Base-by-base conservation (phyloP, 2,329 filamentous ascomycete genomes). In the Aspergillus pseudotamarii region DNA sequence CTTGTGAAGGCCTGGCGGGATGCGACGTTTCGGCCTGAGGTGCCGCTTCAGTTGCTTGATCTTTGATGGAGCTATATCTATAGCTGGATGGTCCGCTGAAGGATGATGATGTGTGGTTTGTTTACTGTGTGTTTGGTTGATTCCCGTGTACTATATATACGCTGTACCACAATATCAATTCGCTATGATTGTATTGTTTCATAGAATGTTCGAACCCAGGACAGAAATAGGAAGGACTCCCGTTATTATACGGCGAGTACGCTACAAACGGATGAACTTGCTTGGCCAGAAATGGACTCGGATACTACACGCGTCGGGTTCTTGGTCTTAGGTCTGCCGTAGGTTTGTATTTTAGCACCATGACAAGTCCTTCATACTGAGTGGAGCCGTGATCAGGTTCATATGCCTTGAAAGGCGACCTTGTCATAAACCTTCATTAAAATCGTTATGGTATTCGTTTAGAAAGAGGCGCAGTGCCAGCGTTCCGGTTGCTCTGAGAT, bases 1-100 rank as follows among this genome's bases (percentile, higher is more conserved):
- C 6, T 26, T n/a, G 8, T 14, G 9, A 32, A 23, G 23, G 19
- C 9, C 9, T 76, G 74, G 74, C 53, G 67, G 21, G 64, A 72
- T 45, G 59, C 56, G 48, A 53, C 63, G 5, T 70, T 63, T 60
- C 59, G 59, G 26, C 63, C 65, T 8, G 58, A 48, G 19, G 53
- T 73, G 26, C 48, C 48, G 48, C 26, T 32, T n/a, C 48, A 32
- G 14, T 12, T 51, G 5, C 30, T 51, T 6, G 48, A 51, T 32
- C 48, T 32, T 12, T 51, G 46, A 51, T 51, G 23, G 14, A 14
- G 26, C 9, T 50, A 16, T 28, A 14, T 36, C 34, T 16, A 36
- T 16, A 36, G 16, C 34, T 16, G 14, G 34, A 36, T 36, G 14
- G 5, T 6, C 34, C 6, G 34, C 34, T 36, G 14, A 16, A 16